Percentiles rank a stretch among this genome's conserved stretches.
These are phyloP conservation scores for Moelleriella libera DNA, from an alignment of 2,329 filamentous ascomycete species.

Conservation along the genomic window DNA sequence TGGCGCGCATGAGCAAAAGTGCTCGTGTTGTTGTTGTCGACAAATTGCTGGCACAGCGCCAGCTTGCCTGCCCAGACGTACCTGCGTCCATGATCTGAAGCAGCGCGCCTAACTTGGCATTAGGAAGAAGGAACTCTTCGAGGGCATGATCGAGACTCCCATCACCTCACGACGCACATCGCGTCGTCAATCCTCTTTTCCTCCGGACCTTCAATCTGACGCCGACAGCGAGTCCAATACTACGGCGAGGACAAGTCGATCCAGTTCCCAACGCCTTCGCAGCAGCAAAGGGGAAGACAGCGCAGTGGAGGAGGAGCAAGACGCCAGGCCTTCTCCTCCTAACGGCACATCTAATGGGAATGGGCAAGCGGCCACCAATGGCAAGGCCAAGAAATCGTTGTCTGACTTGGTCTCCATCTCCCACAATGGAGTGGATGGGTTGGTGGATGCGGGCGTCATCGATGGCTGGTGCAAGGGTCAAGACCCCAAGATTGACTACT, in stretches of 20 bases:
- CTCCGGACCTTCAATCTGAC: conserved; percentile 26
- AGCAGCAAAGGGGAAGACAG: conserved; percentile 35
- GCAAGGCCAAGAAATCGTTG: conserved; percentile 8
- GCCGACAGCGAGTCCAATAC: conserved; percentile 35
- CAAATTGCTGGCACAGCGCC: neutral
- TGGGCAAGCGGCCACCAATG: conserved; percentile 9
- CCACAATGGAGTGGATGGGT: conserved; percentile 4
- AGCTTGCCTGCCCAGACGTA: neutral
- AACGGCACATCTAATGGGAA: conserved; percentile 14
- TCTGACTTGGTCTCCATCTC: neutral
- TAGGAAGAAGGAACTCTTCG: conserved; percentile 40
- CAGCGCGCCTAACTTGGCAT: neutral
- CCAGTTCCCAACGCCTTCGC: conserved; percentile 18
- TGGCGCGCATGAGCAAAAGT: neutral
- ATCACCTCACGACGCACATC: conserved; percentile 22
- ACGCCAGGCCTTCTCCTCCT: conserved; percentile 13
- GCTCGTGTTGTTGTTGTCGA: neutral
- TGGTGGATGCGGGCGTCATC: conserved; percentile 11
- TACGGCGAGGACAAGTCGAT: conserved; percentile 24
- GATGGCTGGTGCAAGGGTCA: conserved; percentile 46
- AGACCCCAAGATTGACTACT: conserved; percentile 49
- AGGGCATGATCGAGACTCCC: conserved; percentile 47
- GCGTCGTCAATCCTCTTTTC: conserved; percentile 35
- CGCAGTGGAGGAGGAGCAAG: conserved; percentile 33
- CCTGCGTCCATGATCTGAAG: neutral